Conservation (phyloP, 2,329 filamentous ascomycete species). For the Thermoascus crustaceus region DNA sequence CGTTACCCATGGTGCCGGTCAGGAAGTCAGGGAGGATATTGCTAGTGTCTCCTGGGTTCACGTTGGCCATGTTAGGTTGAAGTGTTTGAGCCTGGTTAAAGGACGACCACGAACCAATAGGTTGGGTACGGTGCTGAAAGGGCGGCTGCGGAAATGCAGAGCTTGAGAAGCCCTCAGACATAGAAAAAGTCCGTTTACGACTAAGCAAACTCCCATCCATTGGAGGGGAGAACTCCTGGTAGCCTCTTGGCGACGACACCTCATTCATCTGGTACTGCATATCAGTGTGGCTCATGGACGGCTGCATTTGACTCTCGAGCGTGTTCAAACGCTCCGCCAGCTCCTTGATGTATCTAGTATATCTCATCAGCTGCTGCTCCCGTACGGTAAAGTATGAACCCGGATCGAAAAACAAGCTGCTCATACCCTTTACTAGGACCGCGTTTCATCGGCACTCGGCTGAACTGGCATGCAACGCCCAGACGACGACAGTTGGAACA, state of each 20-base stretch:
- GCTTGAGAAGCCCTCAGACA: slow-evolving; percentile 39
- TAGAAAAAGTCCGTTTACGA: slow-evolving; percentile 43
- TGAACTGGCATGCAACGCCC: slow-evolving; percentile 72
- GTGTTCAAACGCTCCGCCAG: slow-evolving; percentile 75
- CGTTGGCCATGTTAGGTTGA: slow-evolving; percentile 8
- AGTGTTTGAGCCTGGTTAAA: neutral
- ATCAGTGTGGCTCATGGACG: slow-evolving; percentile 30
- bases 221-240: slow-evolving; percentile 48
- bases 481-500: slow-evolving; percentile 77
- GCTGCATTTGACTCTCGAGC: slow-evolving; percentile 66
- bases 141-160: slow-evolving; percentile 34
- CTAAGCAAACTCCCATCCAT: slow-evolving; percentile 34
- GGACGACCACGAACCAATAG: slow-evolving; percentile 20
- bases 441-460: slow-evolving; percentile 76
- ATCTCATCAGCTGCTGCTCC: slow-evolving; percentile 13
- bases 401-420: neutral
- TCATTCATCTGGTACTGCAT: slow-evolving; percentile 39
- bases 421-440: slow-evolving; percentile 78
- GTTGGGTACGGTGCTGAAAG: slow-evolving; percentile 28
- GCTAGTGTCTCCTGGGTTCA: slow-evolving; percentile 20
- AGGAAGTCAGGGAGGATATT: slow-evolving; percentile 24
- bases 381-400: neutral
- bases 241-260: slow-evolving; percentile 32
- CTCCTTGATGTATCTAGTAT: slow-evolving; percentile 74
- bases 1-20: no score